phyloP scores from a whole-genome alignment of 306 rosid genomes.

The Prinsepia uniflora region DNA sequence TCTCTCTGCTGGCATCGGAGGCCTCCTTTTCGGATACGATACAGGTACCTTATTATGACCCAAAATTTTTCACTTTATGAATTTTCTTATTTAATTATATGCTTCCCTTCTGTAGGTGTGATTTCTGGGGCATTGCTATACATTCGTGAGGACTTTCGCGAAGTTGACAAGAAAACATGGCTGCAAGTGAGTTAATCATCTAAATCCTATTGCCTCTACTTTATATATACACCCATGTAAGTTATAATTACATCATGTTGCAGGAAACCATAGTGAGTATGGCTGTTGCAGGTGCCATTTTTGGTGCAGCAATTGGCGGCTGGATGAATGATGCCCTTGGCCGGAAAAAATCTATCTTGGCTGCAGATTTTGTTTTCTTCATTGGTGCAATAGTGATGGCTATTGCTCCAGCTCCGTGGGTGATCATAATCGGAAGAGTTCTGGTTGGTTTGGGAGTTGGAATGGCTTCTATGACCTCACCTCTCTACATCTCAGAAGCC shows the following conservation, averaged over 20 bases:
- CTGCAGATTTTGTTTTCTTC: conserved; percentile 60
- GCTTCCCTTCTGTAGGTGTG: conserved; percentile 41
- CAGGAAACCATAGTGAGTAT: conserved; percentile 84
- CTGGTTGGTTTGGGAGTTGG: conserved; percentile 89
- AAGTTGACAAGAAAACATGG: conserved; percentile 73
- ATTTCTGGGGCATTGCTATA: conserved; percentile 89
- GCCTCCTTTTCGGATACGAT: conserved; percentile 86
- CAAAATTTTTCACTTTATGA: background rate
- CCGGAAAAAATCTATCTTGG: conserved; percentile 50
- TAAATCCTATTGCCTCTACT: no score
- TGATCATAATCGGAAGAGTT: conserved; percentile 64
- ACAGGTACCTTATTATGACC: conserved; percentile 39
- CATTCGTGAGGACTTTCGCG: conserved; percentile 60
- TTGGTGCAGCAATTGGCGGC: conserved; percentile 92
- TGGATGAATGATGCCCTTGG: conserved; percentile 77
- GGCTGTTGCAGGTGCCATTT: conserved; percentile 87
- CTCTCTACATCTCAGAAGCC: conserved; percentile 81
- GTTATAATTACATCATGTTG: conserved; percentile 5
- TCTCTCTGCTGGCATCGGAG: conserved; percentile 77
- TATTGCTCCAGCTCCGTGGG: conserved; percentile 58
- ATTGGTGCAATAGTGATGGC: conserved; percentile 73
- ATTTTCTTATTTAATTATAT: background rate
- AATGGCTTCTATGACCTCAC: conserved; percentile 88
- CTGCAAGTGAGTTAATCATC: conserved; percentile 43
- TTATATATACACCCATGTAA: background rate